Percentiles rank a stretch among this genome's conserved stretches.
Evolutionary conservation across 2,329 filamentous ascomycete species (phyloP).

Genomic region (Cytospora piceicola): DNA sequence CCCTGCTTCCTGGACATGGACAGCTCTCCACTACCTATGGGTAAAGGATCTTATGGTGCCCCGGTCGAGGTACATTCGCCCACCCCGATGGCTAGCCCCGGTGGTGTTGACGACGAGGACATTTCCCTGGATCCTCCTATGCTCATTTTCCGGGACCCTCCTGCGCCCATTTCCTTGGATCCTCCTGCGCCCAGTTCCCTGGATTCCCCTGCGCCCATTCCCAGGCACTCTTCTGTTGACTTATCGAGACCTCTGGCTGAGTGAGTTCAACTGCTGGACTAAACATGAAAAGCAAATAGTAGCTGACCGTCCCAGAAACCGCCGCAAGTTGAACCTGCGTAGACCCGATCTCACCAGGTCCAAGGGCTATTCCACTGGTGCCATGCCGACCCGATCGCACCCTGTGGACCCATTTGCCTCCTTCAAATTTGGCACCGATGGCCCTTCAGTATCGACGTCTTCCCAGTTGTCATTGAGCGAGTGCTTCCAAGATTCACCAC

Average conservation of each 20-base stretch:
- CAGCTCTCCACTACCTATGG: conserved; percentile 85
- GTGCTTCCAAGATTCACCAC: conserved; percentile 80
- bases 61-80: conserved; percentile 74
- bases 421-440: conserved; percentile 71
- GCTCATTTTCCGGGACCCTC: conserved; percentile 50
- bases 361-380: conserved; percentile 74
- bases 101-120: conserved; percentile 45
- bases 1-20: conserved; percentile 80
- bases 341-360: conserved; percentile 75
- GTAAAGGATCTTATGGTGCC: conserved; percentile 69
- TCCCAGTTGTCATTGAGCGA: conserved; percentile 74
- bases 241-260: conserved; percentile 55
- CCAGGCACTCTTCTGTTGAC: conserved; percentile 53
- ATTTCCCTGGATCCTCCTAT: conserved; percentile 63
- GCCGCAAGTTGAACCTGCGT: conserved; percentile 68
- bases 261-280: conserved; percentile 47
- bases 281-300: neutral
- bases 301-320: conserved; percentile 49
- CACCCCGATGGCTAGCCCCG: conserved; percentile 60
- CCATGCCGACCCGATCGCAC: conserved; percentile 62
- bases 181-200: too few relatives aligned
- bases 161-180: too few relatives aligned
- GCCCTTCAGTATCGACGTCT: conserved; percentile 49
- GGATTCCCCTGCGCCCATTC: conserved; percentile 58
- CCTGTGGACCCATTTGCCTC: conserved; percentile 69